Evolutionary conservation across 345 rosid genomes (phyloP), one percentile per base, ranked within the genome.

Genomic region (Geranium brycei): DNA sequence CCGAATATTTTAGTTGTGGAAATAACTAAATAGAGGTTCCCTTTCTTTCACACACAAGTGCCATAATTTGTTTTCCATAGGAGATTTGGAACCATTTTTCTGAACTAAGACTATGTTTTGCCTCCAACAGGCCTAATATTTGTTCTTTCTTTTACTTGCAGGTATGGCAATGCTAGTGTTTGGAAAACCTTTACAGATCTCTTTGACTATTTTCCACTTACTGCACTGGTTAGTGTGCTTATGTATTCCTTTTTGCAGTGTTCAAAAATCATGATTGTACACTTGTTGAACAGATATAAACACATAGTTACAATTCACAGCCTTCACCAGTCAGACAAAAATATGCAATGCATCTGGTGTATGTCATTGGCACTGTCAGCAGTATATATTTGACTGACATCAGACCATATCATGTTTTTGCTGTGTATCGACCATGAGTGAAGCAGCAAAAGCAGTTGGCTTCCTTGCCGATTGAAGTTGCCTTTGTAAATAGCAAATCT

Each of bases 141-240:
- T 4, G 10, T 35, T 7, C 41, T 35, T 7, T 7, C 41, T 35
- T 59, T 51, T 71, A 18, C 72, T 51, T 80, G 78, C 84, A 92
- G 98, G 81, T 92, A 92, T 72, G 97, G 98, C 51, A 92, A 85
- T 72, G 97, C 97, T 62, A 87, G 85, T 67, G 95, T 89, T 64
- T 88, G 97, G 95, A 88, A 89, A 81, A 86, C 71, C 68, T 91
- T 87, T 67, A 89, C 98, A 30, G 97, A 92, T 73, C 83, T 92
- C 66, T 92, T 92, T 69, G 98, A 92, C 74, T 92, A 87, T 83
- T 86, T 92, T 66, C 96, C 98, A 31, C 74, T 89, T 75, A 92
- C 97, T 59, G 98, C 98, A 65, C 77, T 92, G 97, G 98, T 92
- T 70, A 83, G 91, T 85, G 66, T 1, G 41, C 41, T 35, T 35